Conservation (phyloP, 768 basidiomycete species). For the Xanthoconium purpureum region DNA sequence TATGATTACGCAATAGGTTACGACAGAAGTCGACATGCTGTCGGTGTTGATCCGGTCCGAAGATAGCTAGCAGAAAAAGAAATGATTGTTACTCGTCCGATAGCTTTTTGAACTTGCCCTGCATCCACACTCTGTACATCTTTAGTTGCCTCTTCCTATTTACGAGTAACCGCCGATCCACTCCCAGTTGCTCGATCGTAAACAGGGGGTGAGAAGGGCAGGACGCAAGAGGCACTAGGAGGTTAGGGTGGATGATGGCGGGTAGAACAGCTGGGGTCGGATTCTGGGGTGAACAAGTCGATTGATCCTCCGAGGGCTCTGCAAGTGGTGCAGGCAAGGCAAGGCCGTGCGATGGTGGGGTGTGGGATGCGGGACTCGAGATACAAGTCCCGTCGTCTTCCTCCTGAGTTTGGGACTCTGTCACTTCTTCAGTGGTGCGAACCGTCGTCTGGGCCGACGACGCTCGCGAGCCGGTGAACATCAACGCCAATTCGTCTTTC, state of each 20-base stretch:
- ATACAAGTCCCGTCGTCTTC: conserved; percentile 10
- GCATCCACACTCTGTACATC: conserved; percentile 98
- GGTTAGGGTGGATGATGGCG: conserved; percentile 35
- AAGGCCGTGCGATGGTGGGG: conserved; percentile 4
- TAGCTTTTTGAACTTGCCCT: conserved; percentile 70
- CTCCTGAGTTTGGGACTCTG: conserved; percentile 30
- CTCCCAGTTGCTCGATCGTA: conserved; percentile 76
- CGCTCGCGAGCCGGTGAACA: conserved; percentile 67
- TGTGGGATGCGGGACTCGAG: conserved; percentile 1
- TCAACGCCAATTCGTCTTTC: conserved; percentile 71
- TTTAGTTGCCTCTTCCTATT: conserved; percentile 93
- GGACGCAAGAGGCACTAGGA: conserved; percentile 26
- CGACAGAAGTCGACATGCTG: no score
- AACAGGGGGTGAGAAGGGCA: conserved; percentile 62
- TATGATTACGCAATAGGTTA: no score
- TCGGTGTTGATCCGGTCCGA: no score
- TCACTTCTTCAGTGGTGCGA: conserved; percentile 33
- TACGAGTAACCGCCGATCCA: conserved; percentile 86
- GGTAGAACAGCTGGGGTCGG: background rate
- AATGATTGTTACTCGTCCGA: background rate
- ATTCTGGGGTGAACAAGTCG: background rate
- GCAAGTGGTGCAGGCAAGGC: background rate
- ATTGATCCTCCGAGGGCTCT: background rate
- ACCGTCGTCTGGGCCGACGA: conserved; percentile 32
- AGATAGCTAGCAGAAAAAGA: no score